Conservation (phyloP, 768 basidiomycete species). For the Mycena amicta region DNA sequence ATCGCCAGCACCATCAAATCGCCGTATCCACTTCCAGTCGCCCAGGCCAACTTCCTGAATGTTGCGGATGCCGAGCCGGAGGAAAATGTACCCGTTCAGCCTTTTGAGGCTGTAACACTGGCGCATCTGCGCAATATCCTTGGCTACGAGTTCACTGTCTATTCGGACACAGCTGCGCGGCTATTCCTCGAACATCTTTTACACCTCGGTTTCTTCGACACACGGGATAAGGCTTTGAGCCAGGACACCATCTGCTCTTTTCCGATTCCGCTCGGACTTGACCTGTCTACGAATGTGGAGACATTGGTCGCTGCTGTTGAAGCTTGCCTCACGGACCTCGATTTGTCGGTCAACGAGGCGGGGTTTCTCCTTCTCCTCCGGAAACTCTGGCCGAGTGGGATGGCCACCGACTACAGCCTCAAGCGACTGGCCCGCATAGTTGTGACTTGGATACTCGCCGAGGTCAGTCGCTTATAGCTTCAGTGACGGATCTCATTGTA, state of each 20-base stretch:
- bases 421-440: slow-evolving; percentile 60
- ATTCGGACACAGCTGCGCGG: slow-evolving; percentile 53
- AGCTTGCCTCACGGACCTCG: slow-evolving; percentile 66
- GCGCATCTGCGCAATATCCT: slow-evolving; percentile 64
- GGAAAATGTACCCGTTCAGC: slow-evolving; percentile 34
- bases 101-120: slow-evolving; percentile 61
- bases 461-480: slow-evolving; percentile 44
- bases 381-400: slow-evolving; percentile 73
- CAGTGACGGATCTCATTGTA: slow-evolving; percentile 4
- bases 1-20: slow-evolving; percentile 60
- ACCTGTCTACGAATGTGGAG: slow-evolving; percentile 73
- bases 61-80: slow-evolving; percentile 37
- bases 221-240: slow-evolving; percentile 40
- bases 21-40: slow-evolving; percentile 29
- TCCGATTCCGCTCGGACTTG: slow-evolving; percentile 70
- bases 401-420: slow-evolving; percentile 72
- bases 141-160: slow-evolving; percentile 58
- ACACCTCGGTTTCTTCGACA: slow-evolving; percentile 62
- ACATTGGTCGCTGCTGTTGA: slow-evolving; percentile 72
- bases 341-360: slow-evolving; percentile 73
- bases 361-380: slow-evolving; percentile 70
- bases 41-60: slow-evolving; percentile 49
- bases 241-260: slow-evolving; percentile 54
- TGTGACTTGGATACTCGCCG: slow-evolving; percentile 71
- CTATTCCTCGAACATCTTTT: slow-evolving; percentile 62